Conservation (phyloP, 305 asterid species). For the Rubia tinctorum region DNA sequence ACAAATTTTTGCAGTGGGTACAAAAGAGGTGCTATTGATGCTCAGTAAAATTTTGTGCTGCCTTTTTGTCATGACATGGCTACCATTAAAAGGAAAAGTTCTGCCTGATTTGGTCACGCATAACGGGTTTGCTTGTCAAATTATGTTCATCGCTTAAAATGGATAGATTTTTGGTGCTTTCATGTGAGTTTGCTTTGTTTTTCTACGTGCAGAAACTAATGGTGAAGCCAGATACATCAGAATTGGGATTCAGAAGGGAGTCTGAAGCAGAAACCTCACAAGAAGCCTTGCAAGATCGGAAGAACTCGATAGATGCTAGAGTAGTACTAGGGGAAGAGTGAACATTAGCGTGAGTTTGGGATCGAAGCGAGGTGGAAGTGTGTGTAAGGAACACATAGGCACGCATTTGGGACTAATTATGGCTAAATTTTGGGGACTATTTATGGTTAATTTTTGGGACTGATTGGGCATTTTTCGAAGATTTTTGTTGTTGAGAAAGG, state of each 20-base stretch:
- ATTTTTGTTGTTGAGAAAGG: no score
- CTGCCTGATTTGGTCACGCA: neutral
- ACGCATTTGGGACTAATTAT: no score
- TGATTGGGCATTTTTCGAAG: no score
- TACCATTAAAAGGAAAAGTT: neutral
- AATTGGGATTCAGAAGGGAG: constrained; percentile 68
- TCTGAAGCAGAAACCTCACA: neutral
- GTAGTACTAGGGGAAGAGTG: no score
- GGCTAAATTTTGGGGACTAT: no score
- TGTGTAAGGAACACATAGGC: no score
- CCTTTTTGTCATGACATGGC: neutral
- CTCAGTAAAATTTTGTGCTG: neutral
- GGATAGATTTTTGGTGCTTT: neutral
- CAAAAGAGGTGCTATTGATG: constrained; percentile 70
- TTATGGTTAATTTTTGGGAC: no score
- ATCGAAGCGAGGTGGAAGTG: no score
- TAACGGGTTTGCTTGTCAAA: neutral
- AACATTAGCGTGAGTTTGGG: no score
- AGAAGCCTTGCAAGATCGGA: no score
- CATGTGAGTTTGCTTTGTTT: neutral
- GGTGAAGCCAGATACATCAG: constrained; percentile 94
- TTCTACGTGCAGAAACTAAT: constrained; percentile 80
- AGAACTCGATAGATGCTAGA: no score
- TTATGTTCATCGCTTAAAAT: neutral
- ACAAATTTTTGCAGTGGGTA: constrained; percentile 96